Evolutionary conservation across 2,329 filamentous ascomycete genomes (phyloP), one percentile per base, ranked within the genome.

Genomic region (Apiospora marii): DNA sequence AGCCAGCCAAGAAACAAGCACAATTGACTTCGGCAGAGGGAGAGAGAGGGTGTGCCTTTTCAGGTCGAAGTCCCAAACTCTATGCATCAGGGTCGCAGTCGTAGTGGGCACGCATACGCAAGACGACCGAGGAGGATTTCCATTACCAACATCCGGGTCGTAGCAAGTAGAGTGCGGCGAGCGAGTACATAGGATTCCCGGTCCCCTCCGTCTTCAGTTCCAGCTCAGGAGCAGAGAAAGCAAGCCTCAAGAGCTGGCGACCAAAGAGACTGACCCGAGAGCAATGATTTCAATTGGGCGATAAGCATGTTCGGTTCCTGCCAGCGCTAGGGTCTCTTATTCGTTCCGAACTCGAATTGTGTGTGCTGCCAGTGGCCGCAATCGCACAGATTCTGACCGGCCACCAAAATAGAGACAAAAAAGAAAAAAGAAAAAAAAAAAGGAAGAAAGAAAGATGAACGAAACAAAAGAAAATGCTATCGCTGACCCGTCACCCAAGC

Each of bases 111-210:
- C 30, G 16, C 43, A 44, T 14, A 44, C 43, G 43, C 43, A 44
- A 30, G 51, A 22, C 53, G 8, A 61, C 53, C 46, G n/a, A 61
- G 53, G 27, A 14, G n/a, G 53, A 30, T 37, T 61, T 61, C 27
- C 30, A 34, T 61, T 12, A 12, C 53, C 19, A 34, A 53, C 22
- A 30, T 30, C 27, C 27, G 27, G 12, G 8, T 13, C 1, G 24
- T 27, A 6, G 24, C 24, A 58, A 34, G 51, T 19, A 7, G 30
- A 58, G 51, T 58, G 51, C 27, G 27, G 27, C 19, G 53, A 34
- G 53, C 10, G 53, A 61, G 13, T 61, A 37, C 30, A 61, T 61
- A 61, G 53, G 27, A 61, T 61, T 61, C 53, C 30, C 53, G 19
- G 30, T 61, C 53, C 53, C 53, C 53, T 53, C 16, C 46, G 19